Conservation (phyloP, 1,284 basidiomycete genomes). For the Tranzscheliella williamsii region DNA sequence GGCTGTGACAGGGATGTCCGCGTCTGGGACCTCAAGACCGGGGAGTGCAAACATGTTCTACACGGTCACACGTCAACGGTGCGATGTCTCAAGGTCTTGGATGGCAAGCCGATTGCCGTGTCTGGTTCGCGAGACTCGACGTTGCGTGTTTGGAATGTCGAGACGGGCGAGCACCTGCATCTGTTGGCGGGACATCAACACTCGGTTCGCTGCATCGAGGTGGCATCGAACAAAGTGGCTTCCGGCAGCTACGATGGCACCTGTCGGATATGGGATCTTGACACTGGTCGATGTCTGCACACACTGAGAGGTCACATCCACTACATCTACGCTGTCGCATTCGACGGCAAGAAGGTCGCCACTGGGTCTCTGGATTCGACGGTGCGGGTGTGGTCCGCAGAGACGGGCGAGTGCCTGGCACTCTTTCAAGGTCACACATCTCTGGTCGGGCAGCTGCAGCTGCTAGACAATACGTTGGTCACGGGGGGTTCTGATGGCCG, state of each 20-base stretch:
- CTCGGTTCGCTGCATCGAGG: constrained; percentile 86
- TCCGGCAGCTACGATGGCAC: constrained; percentile 89
- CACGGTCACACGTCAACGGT: constrained; percentile 88
- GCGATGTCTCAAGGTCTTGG: constrained; percentile 84
- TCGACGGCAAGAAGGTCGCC: constrained; percentile 81
- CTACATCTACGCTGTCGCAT: constrained; percentile 91
- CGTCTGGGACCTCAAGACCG: constrained; percentile 87
- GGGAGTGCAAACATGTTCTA: constrained; percentile 79
- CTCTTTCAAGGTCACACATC: constrained; percentile 90
- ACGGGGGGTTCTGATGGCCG: constrained; percentile 93
- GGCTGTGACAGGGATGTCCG: constrained; percentile 86
- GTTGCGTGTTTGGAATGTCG: constrained; percentile 90
- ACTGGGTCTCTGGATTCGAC: constrained; percentile 73
- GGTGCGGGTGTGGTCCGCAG: constrained; percentile 56
- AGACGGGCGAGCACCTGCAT: constrained; percentile 72
- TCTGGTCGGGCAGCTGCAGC: constrained; percentile 89
- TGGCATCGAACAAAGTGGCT: constrained; percentile 76
- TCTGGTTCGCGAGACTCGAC: constrained; percentile 79
- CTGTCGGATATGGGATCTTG: constrained; percentile 57
- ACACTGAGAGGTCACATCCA: constrained; percentile 85
- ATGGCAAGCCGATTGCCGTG: constrained; percentile 83
- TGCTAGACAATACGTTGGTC: constrained; percentile 73
- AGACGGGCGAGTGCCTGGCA: constrained; percentile 79
- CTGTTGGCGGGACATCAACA: constrained; percentile 77
- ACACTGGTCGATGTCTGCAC: constrained; percentile 71